Conservation (phyloP, 2,329 filamentous ascomycete genomes). For the Elsinoe australis region DNA sequence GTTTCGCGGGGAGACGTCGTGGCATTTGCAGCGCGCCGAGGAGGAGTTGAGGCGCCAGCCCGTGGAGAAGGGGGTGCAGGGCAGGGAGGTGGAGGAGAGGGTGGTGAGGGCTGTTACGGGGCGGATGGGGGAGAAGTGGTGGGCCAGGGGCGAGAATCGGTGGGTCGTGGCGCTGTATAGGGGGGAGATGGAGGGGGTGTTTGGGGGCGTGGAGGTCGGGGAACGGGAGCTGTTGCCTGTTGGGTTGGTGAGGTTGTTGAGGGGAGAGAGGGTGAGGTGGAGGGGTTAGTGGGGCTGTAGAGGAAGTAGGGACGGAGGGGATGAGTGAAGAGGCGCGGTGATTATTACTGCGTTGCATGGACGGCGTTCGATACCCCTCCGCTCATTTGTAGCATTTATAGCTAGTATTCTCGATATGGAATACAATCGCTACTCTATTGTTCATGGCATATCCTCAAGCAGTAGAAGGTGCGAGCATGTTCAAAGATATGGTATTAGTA, state of each 20-base stretch:
- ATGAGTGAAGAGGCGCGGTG: background rate
- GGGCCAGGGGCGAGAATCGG: constrained; percentile 36
- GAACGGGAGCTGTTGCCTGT: constrained; percentile 25
- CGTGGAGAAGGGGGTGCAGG: constrained; percentile 22
- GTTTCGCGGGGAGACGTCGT: constrained; percentile 36
- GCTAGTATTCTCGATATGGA: too few relatives aligned
- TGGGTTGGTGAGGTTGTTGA: constrained; percentile 25
- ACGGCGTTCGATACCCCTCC: too few relatives aligned
- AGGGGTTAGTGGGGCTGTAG: constrained; percentile 19
- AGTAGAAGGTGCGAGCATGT: too few relatives aligned
- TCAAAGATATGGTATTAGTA: constrained; percentile 8
- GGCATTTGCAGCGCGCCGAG: constrained; percentile 33
- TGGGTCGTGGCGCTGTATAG: constrained; percentile 36
- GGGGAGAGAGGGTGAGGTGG: constrained; percentile 26
- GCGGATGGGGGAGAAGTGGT: constrained; percentile 19
- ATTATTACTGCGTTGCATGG: too few relatives aligned
- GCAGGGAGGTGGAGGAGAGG: constrained; percentile 26
- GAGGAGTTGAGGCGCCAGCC: constrained; percentile 32
- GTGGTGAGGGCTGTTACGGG: constrained; percentile 16
- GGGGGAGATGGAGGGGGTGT: constrained; percentile 24
- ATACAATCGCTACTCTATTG: too few relatives aligned
- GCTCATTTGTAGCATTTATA: too few relatives aligned
- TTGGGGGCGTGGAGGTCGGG: constrained; percentile 25
- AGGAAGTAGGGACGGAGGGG: background rate
- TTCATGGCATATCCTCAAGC: too few relatives aligned